These are phyloP conservation scores for Mortierella sp. DNA, from an alignment of 371 early-diverging fungal species.

Conservation along the genomic window DNA sequence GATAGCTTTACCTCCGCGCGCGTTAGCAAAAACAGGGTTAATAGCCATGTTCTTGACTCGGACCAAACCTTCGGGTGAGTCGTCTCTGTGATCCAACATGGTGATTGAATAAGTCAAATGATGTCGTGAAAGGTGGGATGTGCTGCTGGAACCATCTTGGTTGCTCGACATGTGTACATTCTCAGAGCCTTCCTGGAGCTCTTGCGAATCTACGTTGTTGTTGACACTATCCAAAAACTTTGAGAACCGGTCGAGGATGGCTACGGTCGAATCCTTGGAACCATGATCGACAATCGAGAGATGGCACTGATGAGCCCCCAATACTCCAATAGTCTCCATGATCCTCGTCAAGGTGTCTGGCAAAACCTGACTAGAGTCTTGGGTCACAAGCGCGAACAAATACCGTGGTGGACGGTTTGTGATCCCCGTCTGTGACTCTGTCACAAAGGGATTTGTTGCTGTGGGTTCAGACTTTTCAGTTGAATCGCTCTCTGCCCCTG, in stretches of 20 bases:
- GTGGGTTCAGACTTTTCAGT: no score
- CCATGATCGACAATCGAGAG: constrained; percentile 37
- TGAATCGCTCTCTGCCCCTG: no score
- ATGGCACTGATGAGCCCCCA: constrained; percentile 34
- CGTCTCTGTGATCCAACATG: constrained; percentile 11
- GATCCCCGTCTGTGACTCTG: not conserved
- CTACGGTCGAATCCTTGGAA: constrained; percentile 18
- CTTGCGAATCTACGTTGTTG: not conserved
- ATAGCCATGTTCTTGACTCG: constrained; percentile 18
- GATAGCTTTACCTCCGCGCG: not conserved
- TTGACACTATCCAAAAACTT: constrained; percentile 30
- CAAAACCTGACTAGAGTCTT: constrained; percentile 17
- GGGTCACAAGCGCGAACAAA: constrained; percentile 20
- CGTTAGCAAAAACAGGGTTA: not conserved
- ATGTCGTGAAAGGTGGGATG: no score
- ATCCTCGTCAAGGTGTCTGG: constrained; percentile 29
- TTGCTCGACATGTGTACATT: not conserved
- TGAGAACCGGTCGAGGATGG: constrained; percentile 2
- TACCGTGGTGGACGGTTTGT: constrained; percentile 6
- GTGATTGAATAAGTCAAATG: constrained; percentile 27
- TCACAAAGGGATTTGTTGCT: no score
- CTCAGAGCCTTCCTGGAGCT: not conserved
- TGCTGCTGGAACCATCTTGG: not conserved
- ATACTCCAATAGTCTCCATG: constrained; percentile 25
- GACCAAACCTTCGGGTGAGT: constrained; percentile 6